Conservation (phyloP, 2,329 filamentous ascomycete species). For the Eutypella sp. region DNA sequence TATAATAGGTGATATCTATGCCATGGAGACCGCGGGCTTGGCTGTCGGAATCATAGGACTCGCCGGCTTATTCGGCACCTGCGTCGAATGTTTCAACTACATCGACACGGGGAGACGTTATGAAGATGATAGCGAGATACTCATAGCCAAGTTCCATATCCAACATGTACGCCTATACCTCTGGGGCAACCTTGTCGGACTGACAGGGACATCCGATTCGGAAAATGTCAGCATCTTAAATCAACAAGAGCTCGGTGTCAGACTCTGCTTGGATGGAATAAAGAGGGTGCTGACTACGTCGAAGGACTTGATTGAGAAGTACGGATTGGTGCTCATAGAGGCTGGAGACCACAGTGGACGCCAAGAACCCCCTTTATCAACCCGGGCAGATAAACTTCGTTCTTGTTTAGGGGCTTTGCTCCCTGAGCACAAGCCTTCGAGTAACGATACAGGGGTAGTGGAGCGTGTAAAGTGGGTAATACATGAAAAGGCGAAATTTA, state of each 20-base stretch:
- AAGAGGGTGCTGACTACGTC: neutral
- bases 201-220: neutral
- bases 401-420: neutral
- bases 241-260: neutral
- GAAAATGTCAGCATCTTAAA: neutral
- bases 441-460: neutral
- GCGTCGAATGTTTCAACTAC: neutral
- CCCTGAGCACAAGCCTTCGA: neutral
- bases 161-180: neutral
- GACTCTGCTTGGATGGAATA: neutral
- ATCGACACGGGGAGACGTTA: neutral
- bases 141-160: neutral
- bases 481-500: neutral
- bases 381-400: neutral
- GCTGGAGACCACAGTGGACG: neutral
- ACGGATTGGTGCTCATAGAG: neutral
- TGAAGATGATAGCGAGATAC: neutral
- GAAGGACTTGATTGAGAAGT: neutral
- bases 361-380: neutral
- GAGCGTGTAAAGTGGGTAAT: neutral
- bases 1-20: too few species aligned
- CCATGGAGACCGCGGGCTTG: neutral
- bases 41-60: neutral
- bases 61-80: neutral
- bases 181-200: neutral